These are phyloP conservation scores for Eucalyptus melliodora DNA, from an alignment of 345 rosid genomes.

Conservation along the genomic window DNA sequence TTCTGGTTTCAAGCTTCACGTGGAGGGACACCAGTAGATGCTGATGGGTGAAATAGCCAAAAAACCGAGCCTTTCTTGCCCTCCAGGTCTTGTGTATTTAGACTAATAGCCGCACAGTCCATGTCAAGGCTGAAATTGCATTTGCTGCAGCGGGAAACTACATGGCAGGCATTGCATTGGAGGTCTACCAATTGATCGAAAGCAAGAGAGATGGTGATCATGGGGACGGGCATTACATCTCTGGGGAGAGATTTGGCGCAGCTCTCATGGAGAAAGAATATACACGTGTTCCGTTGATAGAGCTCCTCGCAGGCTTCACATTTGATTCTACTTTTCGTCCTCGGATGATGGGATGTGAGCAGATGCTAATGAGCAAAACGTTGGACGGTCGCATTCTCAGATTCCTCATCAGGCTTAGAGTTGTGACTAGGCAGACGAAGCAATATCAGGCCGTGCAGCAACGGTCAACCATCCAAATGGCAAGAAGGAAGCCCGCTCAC, in stretches of 20 bases:
- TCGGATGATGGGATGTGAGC: rapidly evolving
- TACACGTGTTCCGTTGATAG: too few relatives aligned
- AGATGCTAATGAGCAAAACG: not conserved
- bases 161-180: not conserved
- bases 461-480: rapidly evolving
- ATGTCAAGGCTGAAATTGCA: not conserved
- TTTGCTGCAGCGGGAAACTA: not conserved
- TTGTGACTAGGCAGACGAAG: too few relatives aligned
- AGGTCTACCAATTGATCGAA: not conserved
- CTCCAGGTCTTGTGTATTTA: rapidly evolving
- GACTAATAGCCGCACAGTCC: not conserved
- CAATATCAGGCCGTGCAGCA: too few relatives aligned
- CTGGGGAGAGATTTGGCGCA: not conserved
- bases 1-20: not conserved
- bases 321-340: not conserved
- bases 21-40: not conserved
- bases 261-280: too few relatives aligned
- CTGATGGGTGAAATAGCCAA: not conserved
- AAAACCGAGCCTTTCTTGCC: not conserved
- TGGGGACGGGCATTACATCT: not conserved
- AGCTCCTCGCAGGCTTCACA: not conserved
- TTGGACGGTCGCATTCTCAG: too few relatives aligned
- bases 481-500: too few relatives aligned
- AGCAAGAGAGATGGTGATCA: not conserved
- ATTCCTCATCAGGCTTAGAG: too few relatives aligned